Evolutionary conservation across 257 asterid species (phyloP).

Genomic region (Nyctanthes arbortristis): DNA sequence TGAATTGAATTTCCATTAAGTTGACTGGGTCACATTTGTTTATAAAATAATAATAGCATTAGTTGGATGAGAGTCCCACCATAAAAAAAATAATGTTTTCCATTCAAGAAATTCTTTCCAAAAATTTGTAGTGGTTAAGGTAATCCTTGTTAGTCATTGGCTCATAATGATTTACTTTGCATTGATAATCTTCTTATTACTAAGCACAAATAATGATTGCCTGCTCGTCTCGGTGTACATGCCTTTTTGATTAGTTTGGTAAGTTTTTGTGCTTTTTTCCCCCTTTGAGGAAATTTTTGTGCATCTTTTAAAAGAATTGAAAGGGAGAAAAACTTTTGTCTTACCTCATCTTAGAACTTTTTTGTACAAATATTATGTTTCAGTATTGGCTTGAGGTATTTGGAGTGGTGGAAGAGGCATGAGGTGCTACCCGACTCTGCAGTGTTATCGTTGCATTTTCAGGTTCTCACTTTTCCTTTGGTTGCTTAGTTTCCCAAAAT

Average conservation of each 20-base stretch:
- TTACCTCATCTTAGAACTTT: background rate
- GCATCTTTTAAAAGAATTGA: too few species aligned
- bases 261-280: background rate
- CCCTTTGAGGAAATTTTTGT: too few species aligned
- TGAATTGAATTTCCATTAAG: background rate
- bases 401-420: conserved; percentile 31
- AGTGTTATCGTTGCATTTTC: conserved; percentile 20
- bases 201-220: background rate
- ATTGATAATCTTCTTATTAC: background rate
- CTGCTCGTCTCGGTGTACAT: background rate
- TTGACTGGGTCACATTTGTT: background rate
- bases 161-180: background rate
- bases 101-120: background rate
- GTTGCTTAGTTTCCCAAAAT: background rate
- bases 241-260: background rate
- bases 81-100: background rate
- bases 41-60: background rate
- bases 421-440: conserved; percentile 18
- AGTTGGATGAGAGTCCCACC: background rate
- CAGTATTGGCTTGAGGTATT: conserved; percentile 18
- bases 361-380: background rate
- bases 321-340: background rate
- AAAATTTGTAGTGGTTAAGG: background rate
- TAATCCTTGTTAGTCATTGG: background rate
- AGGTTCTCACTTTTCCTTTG: conserved; percentile 18